Conservation (phyloP, 1,284 basidiomycete species). For the Mycosarcoma mackinlayi region DNA sequence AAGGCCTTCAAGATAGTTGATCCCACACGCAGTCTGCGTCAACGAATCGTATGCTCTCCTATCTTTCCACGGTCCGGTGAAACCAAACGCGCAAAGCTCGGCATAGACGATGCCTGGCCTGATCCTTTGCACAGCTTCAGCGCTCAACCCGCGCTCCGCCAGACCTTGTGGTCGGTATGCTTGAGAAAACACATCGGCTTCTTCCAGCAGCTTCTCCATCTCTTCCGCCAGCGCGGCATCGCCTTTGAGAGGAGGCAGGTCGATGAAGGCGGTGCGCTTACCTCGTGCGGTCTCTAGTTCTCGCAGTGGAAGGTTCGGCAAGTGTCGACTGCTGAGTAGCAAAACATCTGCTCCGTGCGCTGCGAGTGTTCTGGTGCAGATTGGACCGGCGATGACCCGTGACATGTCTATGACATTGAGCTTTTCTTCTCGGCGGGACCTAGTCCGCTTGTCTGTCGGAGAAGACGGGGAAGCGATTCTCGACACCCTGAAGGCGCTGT, state of each 20-base stretch:
- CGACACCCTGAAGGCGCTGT: slow-evolving; percentile 18
- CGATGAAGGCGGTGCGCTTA: slow-evolving; percentile 76
- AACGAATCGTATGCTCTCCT: slow-evolving; percentile 77
- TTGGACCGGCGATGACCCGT: slow-evolving; percentile 27
- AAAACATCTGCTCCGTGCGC: slow-evolving; percentile 76
- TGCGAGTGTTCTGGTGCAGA: slow-evolving; percentile 49
- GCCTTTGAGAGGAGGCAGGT: slow-evolving; percentile 69
- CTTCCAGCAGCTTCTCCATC: slow-evolving; percentile 70
- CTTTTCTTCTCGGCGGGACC: neutral
- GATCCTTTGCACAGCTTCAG: slow-evolving; percentile 52
- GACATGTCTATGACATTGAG: slow-evolving; percentile 39
- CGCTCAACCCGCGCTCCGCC: slow-evolving; percentile 16
- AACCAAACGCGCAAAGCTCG: slow-evolving; percentile 75
- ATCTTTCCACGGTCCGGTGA: slow-evolving; percentile 75
- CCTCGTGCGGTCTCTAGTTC: slow-evolving; percentile 77
- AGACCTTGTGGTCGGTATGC: slow-evolving; percentile 71
- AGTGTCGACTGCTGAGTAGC: slow-evolving; percentile 73
- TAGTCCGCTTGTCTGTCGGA: neutral
- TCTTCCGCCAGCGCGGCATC: slow-evolving; percentile 22
- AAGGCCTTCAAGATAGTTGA: slow-evolving; percentile 74
- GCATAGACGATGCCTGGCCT: slow-evolving; percentile 75
- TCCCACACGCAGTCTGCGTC: slow-evolving; percentile 76
- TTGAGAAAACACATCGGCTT: slow-evolving; percentile 76
- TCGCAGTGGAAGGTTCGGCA: slow-evolving; percentile 73
- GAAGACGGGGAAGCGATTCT: slow-evolving; percentile 2